Conservation (phyloP, 2,329 filamentous ascomycete genomes). For the Colletotrichum higginsianum region DNA sequence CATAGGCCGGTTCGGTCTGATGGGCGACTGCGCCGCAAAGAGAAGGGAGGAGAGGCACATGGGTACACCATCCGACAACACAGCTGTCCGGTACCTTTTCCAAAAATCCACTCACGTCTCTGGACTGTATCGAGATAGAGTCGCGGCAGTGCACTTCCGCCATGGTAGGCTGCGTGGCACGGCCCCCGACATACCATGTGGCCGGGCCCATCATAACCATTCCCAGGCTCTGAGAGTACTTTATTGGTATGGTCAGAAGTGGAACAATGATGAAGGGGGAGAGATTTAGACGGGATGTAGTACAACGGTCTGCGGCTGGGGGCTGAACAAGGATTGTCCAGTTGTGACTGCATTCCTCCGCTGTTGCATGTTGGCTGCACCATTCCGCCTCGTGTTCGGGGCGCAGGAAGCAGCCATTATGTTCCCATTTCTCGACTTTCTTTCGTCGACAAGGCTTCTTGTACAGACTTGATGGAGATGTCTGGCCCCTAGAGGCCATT, state of each 20-base stretch:
- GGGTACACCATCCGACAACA: not conserved
- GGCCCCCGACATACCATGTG: not conserved
- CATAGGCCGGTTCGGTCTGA: not conserved
- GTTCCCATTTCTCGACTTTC: not conserved
- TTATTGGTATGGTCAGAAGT: not conserved
- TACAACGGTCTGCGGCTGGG: not conserved
- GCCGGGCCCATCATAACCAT: not conserved
- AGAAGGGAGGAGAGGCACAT: not conserved
- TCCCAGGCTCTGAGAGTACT: not conserved
- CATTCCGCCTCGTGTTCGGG: conserved; percentile 2
- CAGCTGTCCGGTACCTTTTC: not conserved
- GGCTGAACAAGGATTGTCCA: not conserved
- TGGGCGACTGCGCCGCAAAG: conserved; percentile 1
- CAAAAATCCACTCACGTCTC: not conserved
- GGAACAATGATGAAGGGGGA: not conserved
- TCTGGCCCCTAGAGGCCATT: not conserved
- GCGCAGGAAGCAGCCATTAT: not conserved
- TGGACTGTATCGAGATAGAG: not conserved
- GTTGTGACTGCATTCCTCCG: not conserved
- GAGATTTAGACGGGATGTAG: too few relatives aligned
- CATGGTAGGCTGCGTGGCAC: not conserved
- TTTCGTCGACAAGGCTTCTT: not conserved
- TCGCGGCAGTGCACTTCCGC: not conserved
- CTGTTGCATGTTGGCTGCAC: conserved; percentile 4
- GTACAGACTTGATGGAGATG: too few relatives aligned